Evolutionary conservation across 192 early-diverging fungal genomes (phyloP), one percentile per base, ranked within the genome.

Genomic region (Blastocladiella britannica): DNA sequence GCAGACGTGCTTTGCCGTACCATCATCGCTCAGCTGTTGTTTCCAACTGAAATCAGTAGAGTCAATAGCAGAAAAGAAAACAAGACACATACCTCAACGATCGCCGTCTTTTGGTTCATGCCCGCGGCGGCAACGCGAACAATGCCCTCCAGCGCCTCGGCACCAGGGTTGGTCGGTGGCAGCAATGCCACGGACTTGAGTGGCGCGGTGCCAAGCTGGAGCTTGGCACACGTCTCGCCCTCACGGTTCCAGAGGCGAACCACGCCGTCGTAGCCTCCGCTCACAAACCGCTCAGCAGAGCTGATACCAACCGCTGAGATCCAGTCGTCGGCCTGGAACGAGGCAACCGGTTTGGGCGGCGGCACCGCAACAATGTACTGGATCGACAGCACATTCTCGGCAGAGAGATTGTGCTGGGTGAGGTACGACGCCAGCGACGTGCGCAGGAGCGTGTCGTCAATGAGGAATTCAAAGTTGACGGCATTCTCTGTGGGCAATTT

Each of bases 281-380:
- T 23, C 2, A 58, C 26, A 22, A 58, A 12, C 2, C 26, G 25
- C 18, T 26, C 51, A 26, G 9, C 52, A 0, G 57, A 51, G 0
- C 7, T 1, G 9, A 29, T 61, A 2, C 24, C 23, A 24, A 87
- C 85, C 25, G 82, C 82, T 59, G 82, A 82, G 59, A 97, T 84
- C 93, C 93, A 97, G 66, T 97, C 93, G 61, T 95, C 89, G 59
- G 92, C 89, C 62, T 89, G 79, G 60, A 78, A 85, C 23, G 87
- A 74, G 18, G 82, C 78, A 28, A 88, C 64, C 51, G 78, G 74
- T 15, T 72, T 78, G 20, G 93, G 93, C 15, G 91, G 91, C 51
- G 88, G 75, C 73, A 86, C 80, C 7, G 86, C 83, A 65, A 89
- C 85, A n/a, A 94, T 80, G 73, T 92, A 95, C 69, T 97, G 88